phyloP scores from a whole-genome alignment of 192 early-diverging fungal genomes.

The Umbelopsis vinacea region DNA sequence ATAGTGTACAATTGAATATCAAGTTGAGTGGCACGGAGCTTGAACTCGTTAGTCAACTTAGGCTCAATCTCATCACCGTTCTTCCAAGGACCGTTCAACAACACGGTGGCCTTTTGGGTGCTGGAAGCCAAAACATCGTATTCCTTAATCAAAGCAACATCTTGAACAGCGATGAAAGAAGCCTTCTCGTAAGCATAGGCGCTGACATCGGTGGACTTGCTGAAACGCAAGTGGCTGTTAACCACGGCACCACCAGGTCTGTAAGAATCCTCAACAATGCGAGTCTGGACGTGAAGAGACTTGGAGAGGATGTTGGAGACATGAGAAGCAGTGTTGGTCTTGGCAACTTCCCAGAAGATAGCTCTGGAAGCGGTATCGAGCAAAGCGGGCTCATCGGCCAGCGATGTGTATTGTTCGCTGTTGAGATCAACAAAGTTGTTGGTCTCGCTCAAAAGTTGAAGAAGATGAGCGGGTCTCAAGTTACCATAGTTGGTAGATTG shows the following conservation, averaged over 20 bases:
- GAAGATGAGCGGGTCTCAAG: constrained; percentile 29
- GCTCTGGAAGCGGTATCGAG: constrained; percentile 21
- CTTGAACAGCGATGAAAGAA: constrained; percentile 68
- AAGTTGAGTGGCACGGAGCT: constrained; percentile 52
- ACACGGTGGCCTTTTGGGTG: constrained; percentile 51
- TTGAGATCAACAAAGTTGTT: constrained; percentile 38
- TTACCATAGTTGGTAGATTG: constrained; percentile 44
- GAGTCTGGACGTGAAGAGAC: constrained; percentile 41
- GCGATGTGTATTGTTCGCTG: constrained; percentile 28
- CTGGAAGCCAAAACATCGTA: constrained; percentile 65
- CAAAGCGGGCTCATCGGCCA: constrained; percentile 17
- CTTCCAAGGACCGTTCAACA: constrained; percentile 72
- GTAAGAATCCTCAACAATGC: constrained; percentile 57
- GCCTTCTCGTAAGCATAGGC: constrained; percentile 50
- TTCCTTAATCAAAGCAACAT: constrained; percentile 56
- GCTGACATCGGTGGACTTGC: constrained; percentile 36
- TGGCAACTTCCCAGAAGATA: constrained; percentile 41
- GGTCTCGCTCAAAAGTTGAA: constrained; percentile 22
- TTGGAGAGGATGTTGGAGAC: constrained; percentile 48
- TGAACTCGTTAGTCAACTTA: constrained; percentile 68
- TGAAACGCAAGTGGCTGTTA: constrained; percentile 61
- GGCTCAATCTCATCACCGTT: constrained; percentile 68
- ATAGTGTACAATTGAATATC: constrained; percentile 64
- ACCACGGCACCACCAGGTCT: constrained; percentile 61
- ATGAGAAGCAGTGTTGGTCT: constrained; percentile 35